Evolutionary conservation across 2,329 filamentous ascomycete genomes (phyloP).

Genomic region (Pestalotiopsis sp.): DNA sequence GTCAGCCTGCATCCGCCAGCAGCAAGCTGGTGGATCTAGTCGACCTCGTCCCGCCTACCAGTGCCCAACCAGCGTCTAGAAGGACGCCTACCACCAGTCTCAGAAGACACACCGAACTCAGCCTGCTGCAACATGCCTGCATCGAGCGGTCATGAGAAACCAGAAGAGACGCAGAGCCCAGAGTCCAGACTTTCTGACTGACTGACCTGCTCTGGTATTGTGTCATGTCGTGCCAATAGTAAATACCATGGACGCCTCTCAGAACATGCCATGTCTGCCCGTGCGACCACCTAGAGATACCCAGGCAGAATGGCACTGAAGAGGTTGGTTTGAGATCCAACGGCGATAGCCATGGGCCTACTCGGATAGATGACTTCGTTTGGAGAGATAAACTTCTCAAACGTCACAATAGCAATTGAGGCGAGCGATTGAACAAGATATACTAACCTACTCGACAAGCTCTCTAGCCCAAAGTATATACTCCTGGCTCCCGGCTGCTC

Average conservation of each 20-base stretch:
- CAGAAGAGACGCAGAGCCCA: neutral
- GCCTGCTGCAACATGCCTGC: slow-evolving; percentile 12
- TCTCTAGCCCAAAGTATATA: neutral
- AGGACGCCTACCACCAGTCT: neutral
- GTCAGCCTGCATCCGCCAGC: neutral
- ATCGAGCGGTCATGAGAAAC: slow-evolving; percentile 4
- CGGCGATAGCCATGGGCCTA: neutral
- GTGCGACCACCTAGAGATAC: neutral
- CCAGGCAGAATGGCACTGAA: neutral
- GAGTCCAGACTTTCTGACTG: neutral
- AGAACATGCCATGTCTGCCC: too few species aligned
- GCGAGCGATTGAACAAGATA: neutral
- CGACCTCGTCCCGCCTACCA: neutral
- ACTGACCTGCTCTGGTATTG: neutral
- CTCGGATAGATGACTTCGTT: neutral
- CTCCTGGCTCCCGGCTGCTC: neutral
- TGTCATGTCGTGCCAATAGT: neutral
- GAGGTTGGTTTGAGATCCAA: neutral
- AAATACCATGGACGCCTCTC: neutral
- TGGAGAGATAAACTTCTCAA: neutral
- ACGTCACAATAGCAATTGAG: neutral
- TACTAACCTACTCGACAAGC: neutral
- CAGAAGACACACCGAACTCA: slow-evolving; percentile 1
- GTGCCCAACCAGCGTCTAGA: slow-evolving; percentile 4
- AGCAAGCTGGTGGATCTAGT: slow-evolving; percentile 6